Evolutionary conservation across 148 eudicot genomes (phyloP).

Genomic region (Dianthus caryophyllus): DNA sequence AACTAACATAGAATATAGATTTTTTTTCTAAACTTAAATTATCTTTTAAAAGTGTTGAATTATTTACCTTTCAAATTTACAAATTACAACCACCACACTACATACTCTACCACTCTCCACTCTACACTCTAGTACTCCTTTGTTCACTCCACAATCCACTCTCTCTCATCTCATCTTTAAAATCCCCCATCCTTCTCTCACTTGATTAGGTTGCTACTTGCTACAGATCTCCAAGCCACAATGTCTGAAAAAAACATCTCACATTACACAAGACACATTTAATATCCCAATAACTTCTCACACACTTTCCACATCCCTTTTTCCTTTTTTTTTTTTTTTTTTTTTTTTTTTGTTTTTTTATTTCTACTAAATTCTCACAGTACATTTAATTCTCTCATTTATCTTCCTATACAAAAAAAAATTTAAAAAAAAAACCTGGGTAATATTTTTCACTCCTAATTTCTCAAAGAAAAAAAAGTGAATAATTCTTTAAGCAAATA

Average conservation of each 20-base stretch:
- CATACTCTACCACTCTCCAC: conserved; percentile 27
- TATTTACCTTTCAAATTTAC: too few species aligned
- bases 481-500: too few species aligned
- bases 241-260: conserved; percentile 17
- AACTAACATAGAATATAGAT: too few species aligned
- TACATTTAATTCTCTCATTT: too few species aligned
- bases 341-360: too few species aligned
- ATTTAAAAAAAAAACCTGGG: neutral
- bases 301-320: neutral
- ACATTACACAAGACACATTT: conserved; percentile 26
- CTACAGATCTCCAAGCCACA: conserved; percentile 32
- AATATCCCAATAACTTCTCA: conserved; percentile 20
- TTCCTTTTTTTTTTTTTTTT: too few species aligned
- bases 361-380: too few species aligned
- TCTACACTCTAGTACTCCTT: neutral
- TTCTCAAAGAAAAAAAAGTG: too few species aligned
- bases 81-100: conserved; percentile 26
- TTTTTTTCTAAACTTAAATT: too few species aligned
- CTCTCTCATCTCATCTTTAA: conserved; percentile 8
- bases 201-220: conserved; percentile 16
- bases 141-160: conserved; percentile 21
- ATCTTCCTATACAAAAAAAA: too few species aligned
- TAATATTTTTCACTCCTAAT: too few species aligned
- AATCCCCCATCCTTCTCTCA: conserved; percentile 15
- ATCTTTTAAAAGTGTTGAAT: too few species aligned